Percentiles rank a stretch among this genome's conserved stretches.
Evolutionary conservation across 2,329 filamentous ascomycete species (phyloP).

Genomic region (Rhynchosporium graminicola): DNA sequence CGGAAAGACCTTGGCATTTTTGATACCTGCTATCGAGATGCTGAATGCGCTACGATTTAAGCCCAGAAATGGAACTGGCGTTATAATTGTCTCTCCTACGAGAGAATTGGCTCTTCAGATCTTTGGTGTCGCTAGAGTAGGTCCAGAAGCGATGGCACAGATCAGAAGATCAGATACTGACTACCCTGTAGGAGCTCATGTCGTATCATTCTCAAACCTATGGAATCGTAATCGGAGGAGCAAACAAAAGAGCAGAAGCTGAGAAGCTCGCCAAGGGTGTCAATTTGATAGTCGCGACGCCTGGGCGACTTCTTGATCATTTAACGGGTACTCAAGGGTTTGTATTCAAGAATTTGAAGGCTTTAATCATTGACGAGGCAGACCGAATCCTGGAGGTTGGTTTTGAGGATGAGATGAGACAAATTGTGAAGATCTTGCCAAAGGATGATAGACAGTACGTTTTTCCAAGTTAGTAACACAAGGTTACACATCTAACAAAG

Average conservation of each 20-base stretch:
- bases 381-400: conserved; percentile 96
- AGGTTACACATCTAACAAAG: background rate
- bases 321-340: conserved; percentile 90
- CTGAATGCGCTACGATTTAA: conserved; percentile 89
- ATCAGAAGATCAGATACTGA: background rate
- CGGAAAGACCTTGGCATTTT: conserved; percentile 92
- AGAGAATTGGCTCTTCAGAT: conserved; percentile 94
- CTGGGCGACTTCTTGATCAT: conserved; percentile 89
- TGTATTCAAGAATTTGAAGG: conserved; percentile 87
- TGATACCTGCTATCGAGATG: conserved; percentile 94
- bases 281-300: conserved; percentile 91
- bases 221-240: conserved; percentile 94
- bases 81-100: conserved; percentile 89
- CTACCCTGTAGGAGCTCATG: conserved; percentile 17
- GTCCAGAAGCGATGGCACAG: conserved; percentile 56
- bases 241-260: conserved; percentile 85
- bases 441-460: conserved; percentile 72
- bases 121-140: conserved; percentile 84
- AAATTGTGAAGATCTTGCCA: conserved; percentile 92
- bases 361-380: conserved; percentile 92
- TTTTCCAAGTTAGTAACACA: background rate
- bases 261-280: conserved; percentile 94
- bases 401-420: conserved; percentile 97
- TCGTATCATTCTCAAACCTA: conserved; percentile 57
- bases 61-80: conserved; percentile 89